Conservation (phyloP, 164 flowering plant genomes). For the Annona cherimola region DNA sequence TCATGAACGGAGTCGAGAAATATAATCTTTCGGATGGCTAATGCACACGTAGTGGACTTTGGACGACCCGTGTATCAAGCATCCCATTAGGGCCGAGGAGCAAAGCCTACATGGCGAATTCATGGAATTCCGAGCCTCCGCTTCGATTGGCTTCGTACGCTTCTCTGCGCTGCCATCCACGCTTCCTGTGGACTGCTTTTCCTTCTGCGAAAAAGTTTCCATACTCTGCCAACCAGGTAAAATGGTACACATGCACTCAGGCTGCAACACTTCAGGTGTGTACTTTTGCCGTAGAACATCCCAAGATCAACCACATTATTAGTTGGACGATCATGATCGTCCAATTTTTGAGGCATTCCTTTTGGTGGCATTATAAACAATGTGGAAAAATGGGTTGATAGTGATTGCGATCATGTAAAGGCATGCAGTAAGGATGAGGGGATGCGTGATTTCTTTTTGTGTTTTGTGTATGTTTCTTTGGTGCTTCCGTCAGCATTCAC, state of each 20-base stretch:
- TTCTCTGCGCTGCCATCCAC: constrained; percentile 3
- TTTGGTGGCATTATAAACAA: too few species aligned
- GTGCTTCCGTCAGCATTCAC: too few species aligned
- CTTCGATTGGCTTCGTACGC: constrained; percentile 3
- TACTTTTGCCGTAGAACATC: not conserved
- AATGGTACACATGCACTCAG: not conserved
- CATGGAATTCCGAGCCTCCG: constrained; percentile 14
- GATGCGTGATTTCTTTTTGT: too few species aligned
- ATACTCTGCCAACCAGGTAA: not conserved
- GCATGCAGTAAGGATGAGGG: too few species aligned
- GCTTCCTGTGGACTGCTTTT: not conserved
- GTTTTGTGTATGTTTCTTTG: too few species aligned
- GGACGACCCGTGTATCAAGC: not conserved
- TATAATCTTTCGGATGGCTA: not conserved
- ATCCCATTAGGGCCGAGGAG: not conserved
- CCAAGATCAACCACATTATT: not conserved
- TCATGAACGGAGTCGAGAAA: not conserved
- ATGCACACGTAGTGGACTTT: not conserved
- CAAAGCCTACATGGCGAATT: not conserved
- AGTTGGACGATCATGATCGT: not conserved
- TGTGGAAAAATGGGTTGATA: too few species aligned
- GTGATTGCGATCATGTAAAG: too few species aligned
- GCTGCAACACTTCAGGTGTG: not conserved
- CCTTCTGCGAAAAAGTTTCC: not conserved
- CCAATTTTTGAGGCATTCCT: too few species aligned